Base-by-base conservation (phyloP, 495 filamentous ascomycete genomes). In the Penicillium arizonense region DNA sequence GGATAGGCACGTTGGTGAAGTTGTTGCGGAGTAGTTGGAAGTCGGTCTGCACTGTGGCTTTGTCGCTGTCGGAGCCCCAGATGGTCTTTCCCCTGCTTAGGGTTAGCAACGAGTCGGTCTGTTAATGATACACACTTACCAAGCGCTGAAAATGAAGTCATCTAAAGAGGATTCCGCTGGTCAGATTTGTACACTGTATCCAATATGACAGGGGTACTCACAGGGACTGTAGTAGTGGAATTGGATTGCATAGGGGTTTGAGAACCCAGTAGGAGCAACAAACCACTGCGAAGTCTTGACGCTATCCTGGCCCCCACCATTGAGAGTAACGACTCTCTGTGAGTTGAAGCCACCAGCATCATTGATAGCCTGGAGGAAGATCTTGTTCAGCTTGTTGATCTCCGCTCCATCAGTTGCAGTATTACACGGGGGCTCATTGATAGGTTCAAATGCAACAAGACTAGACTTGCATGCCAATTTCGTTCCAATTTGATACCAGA, bases 161-260 rank as follows among this genome's bases (percentile, higher is more conserved):
- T 74, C 67, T 71, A 50, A 9, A 33, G 39, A 24, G 6, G 11
- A 26, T 2, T 5, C 9, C 3, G 4, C 7, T 18, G 13, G 30
- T 43, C 39, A 50, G 48, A 13, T 23, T 1, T 9, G 21, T 2
- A 12, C 16, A 23, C n/a, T n/a, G 0, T 10, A 62, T 12, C 0
- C 1, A 33, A 28, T 13, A n/a, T 55, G 52, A 64, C 12, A 21
- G 26, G 3, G 16, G 5, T 18, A 63, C 71, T 62, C 61, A 77
- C 73, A 85, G 23, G 83, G 83, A 42, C 74, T 78, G 62, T 85
- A 86, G 58, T 84, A 84, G 51, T 85, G 82, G 61, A 84, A 82
- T 57, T 86, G 82, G 41, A 86, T 70, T 4, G 80, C 82, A 66
- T 77, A 86, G 4, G 82, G 82, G 40, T 83, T 83, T 1, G 72